Percentiles rank a stretch among this genome's conserved stretches.
phyloP scores from a whole-genome alignment of 2,329 filamentous ascomycete species.

The Aspergillus aculeatinus region DNA sequence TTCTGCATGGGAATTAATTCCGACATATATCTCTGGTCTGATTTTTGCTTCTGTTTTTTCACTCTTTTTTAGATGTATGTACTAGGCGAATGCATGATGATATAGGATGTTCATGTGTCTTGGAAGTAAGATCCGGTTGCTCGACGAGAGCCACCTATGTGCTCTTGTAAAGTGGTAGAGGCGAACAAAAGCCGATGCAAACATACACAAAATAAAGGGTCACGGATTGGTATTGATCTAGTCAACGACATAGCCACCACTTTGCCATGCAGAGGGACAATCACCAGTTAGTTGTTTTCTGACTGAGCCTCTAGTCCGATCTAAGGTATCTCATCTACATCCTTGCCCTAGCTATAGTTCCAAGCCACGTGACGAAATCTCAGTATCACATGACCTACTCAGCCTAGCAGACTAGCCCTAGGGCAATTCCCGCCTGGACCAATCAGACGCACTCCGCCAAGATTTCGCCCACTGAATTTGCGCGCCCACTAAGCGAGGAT shows the following conservation, averaged over 20 bases:
- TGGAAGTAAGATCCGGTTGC: not conserved
- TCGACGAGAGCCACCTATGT: not conserved
- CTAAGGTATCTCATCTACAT: too few species aligned
- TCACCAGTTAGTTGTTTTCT: too few species aligned
- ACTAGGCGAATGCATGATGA: not conserved
- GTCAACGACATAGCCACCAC: too few species aligned
- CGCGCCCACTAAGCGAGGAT: conserved; percentile 48
- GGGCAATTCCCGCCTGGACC: conserved; percentile 28
- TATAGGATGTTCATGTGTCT: conserved; percentile 1
- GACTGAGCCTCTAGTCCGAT: too few species aligned
- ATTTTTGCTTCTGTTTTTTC: not conserved
- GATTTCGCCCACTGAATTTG: conserved; percentile 38
- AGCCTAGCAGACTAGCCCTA: conserved; percentile 34
- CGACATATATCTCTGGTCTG: conserved; percentile 12
- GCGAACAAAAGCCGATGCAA: too few species aligned
- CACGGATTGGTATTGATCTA: too few species aligned
- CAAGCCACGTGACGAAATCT: not conserved
- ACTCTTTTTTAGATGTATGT: not conserved
- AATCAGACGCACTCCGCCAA: conserved; percentile 35
- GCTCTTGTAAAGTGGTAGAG: too few species aligned
- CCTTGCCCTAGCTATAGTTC: not conserved
- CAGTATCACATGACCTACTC: conserved; percentile 1
- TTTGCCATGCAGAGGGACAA: too few species aligned
- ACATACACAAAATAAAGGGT: too few species aligned
- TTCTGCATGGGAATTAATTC: conserved; percentile 12